Evolutionary conservation across 345 rosid species (phyloP), one percentile per base, ranked within the genome.

Genomic region (Triadica sebifera): DNA sequence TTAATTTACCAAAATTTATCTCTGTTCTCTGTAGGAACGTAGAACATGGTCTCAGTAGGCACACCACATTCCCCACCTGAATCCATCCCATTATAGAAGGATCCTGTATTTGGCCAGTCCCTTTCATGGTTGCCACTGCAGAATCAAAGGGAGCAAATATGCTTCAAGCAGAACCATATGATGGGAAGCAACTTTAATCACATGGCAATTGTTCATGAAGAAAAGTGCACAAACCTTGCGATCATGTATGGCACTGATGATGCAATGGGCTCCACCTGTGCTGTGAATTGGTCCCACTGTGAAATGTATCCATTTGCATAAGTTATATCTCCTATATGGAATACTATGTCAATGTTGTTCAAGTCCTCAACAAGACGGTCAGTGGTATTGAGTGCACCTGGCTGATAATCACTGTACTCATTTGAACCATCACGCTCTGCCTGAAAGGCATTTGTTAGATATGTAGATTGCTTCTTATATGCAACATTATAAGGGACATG

Each of bases 31-130:
- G 90, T 89, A 64, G 90, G 89, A 75, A 82, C 82, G 63, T 82
- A 87, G 77, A 80, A 89, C 93, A 87, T 87, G 46, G 88, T 89
- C 85, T 89, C 93, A 46, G 89, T 87, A 9, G 67, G 83, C 66
- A 89, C 90, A 62, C 90, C 90, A 74, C 90, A 89, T 72, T 89
- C 89, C 41, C 93, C 93, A 47, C 93, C 93, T 9, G 91, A 89
- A 80, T 89, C 91, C 51, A 49, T 38, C 25, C 76, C 63, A 16
- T 67, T 85, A 56, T 83, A 89, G 71, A 84, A 84, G 59, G 87
- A 84, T 38, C 87, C 85, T 15, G 87, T 47, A 62, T 68, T 66
- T 10, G 87, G 85, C 71, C 73, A 65, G 66, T 84, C 84, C 0
- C 85, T 79, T 57, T 81, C 85, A 66, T 79, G 87, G 45, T 84